Base-by-base conservation (phyloP, 371 early-diverging fungal genomes). In the Mortierella sp. region DNA sequence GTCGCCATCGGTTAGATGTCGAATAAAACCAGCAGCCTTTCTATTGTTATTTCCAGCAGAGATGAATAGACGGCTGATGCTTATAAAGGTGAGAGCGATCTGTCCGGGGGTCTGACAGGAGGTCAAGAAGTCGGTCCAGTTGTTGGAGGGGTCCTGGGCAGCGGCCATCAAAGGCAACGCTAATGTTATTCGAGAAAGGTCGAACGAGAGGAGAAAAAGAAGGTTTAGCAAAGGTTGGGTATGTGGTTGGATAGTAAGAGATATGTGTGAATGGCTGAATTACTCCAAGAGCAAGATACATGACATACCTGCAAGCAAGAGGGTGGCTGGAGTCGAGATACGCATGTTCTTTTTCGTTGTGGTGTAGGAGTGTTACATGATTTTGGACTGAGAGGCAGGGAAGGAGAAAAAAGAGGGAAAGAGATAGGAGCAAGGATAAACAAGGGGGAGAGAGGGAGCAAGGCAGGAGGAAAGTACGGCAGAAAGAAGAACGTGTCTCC, bases 1-100 rank as follows among this genome's bases (percentile, higher is more conserved):
- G 21, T 14, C 19, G 34, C 16, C 19, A 9, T 40, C 24, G 34
- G 10, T 61, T 37, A 67, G 67, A 21, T 61, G 24, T 5, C 3
- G 24, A 37, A 34, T 1, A 19, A 34, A 40, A 40, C 43, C 14
- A 1, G 9, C 6, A 9, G 40, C 24, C 2, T 6, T 24, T 40
- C 50, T 16, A 16, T 11, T 14, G 16, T 40, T 67, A 24, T 59
- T 11, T 40, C 43, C 43, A 2, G 2, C 28, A 59, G 14, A 26
- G 16, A 57, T 16, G 6, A 4, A 34, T 16, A 34, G 34, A 16
- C 11, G 21, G 28, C n/a, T 19, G n/a, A 28, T 51, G 46, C 79
- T 84, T 88, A 91, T 90, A 87, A 90, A 90, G 19, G 90, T 91
- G 43, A 91, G 76, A 34, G 91, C 91, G 82, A 91, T 88, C 72